Evolutionary conservation across 768 basidiomycete genomes (phyloP).

Genomic region (Tylopilus felleus): DNA sequence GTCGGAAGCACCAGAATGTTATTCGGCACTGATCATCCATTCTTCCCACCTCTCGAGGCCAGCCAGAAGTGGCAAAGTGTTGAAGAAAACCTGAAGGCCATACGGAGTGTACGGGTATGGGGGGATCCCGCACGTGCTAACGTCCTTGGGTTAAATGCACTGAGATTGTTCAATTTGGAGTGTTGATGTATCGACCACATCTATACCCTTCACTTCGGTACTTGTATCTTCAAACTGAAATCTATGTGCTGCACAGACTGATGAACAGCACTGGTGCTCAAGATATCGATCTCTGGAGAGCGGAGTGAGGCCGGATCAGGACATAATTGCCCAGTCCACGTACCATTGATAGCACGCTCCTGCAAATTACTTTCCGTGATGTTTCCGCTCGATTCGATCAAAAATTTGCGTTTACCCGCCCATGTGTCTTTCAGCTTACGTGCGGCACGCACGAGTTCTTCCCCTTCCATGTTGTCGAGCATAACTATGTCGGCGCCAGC

Average conservation of each 20-base stretch:
- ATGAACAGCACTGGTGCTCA: constrained; percentile 88
- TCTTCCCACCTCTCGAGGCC: constrained; percentile 76
- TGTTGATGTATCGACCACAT: constrained; percentile 15
- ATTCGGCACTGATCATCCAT: constrained; percentile 88
- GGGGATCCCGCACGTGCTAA: constrained; percentile 53
- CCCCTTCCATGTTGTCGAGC: constrained; percentile 91
- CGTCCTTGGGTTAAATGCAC: constrained; percentile 71
- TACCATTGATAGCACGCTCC: constrained; percentile 80
- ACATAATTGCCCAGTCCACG: constrained; percentile 15
- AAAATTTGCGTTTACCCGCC: constrained; percentile 76
- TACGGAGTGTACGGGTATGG: constrained; percentile 41
- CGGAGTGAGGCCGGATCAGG: constrained; percentile 1
- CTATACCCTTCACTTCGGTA: constrained; percentile 37
- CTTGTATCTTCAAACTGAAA: constrained; percentile 94
- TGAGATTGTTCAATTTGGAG: constrained; percentile 60
- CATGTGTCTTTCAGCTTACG: constrained; percentile 72
- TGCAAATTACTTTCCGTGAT: constrained; percentile 86
- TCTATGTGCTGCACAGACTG: constrained; percentile 94
- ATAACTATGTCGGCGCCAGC: constrained; percentile 95
- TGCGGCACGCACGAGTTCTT: constrained; percentile 64
- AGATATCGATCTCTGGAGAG: constrained; percentile 81
- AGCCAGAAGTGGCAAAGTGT: constrained; percentile 81
- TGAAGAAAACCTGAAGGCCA: constrained; percentile 80
- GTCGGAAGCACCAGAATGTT: constrained; percentile 60
- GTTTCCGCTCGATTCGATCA: constrained; percentile 93